Evolutionary conservation across 495 filamentous ascomycete species (phyloP).

Genomic region (Aspergillus campestris): DNA sequence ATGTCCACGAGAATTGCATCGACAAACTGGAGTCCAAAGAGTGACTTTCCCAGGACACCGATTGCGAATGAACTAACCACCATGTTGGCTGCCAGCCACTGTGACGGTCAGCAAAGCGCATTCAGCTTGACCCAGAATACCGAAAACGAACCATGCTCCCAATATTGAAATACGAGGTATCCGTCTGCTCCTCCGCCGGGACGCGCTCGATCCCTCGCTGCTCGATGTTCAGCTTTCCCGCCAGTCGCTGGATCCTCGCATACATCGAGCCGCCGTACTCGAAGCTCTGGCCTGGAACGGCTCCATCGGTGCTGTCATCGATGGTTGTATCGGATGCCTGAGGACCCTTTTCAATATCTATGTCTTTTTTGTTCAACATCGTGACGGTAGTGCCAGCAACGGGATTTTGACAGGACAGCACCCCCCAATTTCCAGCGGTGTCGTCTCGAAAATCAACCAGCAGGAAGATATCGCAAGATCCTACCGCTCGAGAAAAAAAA

Average conservation of each 20-base stretch:
- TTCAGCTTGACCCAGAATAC: background rate
- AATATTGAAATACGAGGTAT: conserved; percentile 57
- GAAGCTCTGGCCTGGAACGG: conserved; percentile 54
- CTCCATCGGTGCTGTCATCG: conserved; percentile 43
- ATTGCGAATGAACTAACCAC: conserved; percentile 77
- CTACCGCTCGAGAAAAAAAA: too few relatives aligned
- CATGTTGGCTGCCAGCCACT: conserved; percentile 85
- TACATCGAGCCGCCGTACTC: conserved; percentile 51
- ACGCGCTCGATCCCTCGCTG: conserved; percentile 76
- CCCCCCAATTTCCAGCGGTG: background rate
- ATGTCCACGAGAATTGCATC: conserved; percentile 69
- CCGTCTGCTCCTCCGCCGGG: conserved; percentile 61
- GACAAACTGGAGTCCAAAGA: conserved; percentile 64
- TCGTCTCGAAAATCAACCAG: too few relatives aligned
- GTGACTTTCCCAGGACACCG: conserved; percentile 58
- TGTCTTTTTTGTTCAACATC: conserved; percentile 18
- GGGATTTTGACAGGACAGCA: background rate
- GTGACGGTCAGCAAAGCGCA: conserved; percentile 1
- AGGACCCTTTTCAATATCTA: conserved; percentile 35
- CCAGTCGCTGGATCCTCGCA: conserved; percentile 62
- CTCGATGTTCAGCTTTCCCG: conserved; percentile 63
- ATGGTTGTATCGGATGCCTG: conserved; percentile 31
- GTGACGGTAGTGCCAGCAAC: conserved; percentile 11
- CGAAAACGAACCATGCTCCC: conserved; percentile 60
- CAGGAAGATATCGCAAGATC: too few relatives aligned